phyloP scores from a whole-genome alignment of 257 asterid species.

The Solanum gandarillasii region DNA sequence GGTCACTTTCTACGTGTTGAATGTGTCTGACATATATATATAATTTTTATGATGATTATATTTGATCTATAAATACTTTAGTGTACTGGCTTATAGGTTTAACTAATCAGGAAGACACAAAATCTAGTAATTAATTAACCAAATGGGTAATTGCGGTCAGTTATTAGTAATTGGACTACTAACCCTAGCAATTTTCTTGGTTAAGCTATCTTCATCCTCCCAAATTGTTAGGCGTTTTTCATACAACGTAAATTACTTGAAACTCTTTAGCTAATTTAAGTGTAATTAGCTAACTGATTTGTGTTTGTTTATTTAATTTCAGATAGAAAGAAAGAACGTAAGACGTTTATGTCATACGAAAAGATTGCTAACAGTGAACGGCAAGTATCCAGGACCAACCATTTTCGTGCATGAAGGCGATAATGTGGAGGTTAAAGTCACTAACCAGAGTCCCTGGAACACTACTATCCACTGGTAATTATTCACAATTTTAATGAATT shows the following conservation, averaged over 20 bases:
- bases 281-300: background rate
- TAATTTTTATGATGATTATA: background rate
- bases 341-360: slow-evolving; percentile 49
- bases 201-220: slow-evolving; percentile 20
- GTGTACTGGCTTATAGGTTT: background rate
- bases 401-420: slow-evolving; percentile 70
- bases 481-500: background rate
- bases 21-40: background rate
- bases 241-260: slow-evolving; percentile 26
- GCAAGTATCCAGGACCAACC: slow-evolving; percentile 67
- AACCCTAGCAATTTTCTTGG: background rate
- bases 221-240: slow-evolving; percentile 27
- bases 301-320: background rate
- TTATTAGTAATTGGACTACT: slow-evolving; percentile 10
- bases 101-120: background rate
- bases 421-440: slow-evolving; percentile 44
- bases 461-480: slow-evolving; percentile 74
- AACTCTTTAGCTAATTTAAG: background rate
- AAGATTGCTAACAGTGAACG: slow-evolving; percentile 47
- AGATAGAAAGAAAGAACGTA: slow-evolving; percentile 59
- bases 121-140: background rate
- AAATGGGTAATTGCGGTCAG: slow-evolving; percentile 28
- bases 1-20: background rate
- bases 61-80: background rate
- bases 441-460: slow-evolving; percentile 39